Evolutionary conservation across 768 basidiomycete species (phyloP).

Genomic region (Hirschioporus abietinus): DNA sequence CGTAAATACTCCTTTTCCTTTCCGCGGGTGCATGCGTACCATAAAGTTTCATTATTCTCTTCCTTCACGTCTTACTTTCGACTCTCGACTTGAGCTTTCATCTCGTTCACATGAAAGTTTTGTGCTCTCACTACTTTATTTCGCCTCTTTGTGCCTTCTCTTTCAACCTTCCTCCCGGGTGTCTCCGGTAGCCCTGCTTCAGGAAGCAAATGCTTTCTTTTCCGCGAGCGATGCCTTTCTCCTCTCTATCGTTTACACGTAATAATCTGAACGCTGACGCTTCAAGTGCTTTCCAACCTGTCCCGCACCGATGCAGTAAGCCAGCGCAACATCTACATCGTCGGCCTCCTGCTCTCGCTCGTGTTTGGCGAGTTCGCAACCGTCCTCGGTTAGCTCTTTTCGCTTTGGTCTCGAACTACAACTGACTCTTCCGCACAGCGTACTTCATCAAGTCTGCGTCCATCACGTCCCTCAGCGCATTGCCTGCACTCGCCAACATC

Average conservation of each 20-base stretch:
- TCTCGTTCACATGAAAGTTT: no score
- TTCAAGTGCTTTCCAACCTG: background rate
- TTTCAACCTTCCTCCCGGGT: no score
- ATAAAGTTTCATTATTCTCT: no score
- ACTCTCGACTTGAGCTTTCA: no score
- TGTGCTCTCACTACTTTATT: no score
- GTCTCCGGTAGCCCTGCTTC: no score
- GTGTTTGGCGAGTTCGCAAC: background rate
- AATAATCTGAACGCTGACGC: background rate
- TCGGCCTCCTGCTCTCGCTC: background rate
- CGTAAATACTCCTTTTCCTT: no score
- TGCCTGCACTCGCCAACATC: background rate
- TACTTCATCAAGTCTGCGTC: background rate
- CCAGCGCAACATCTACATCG: background rate
- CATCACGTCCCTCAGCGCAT: background rate
- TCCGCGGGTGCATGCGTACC: no score
- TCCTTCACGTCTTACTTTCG: no score
- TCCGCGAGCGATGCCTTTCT: background rate
- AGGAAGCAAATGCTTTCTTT: no score
- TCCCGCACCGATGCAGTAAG: slow-evolving; percentile 1
- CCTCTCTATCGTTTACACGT: background rate
- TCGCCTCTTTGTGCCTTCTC: no score
- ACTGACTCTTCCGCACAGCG: background rate
- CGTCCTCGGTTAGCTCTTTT: background rate
- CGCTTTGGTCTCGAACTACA: background rate